phyloP scores from a whole-genome alignment of 176 grass and related monocot species.

The Typha latifolia region DNA sequence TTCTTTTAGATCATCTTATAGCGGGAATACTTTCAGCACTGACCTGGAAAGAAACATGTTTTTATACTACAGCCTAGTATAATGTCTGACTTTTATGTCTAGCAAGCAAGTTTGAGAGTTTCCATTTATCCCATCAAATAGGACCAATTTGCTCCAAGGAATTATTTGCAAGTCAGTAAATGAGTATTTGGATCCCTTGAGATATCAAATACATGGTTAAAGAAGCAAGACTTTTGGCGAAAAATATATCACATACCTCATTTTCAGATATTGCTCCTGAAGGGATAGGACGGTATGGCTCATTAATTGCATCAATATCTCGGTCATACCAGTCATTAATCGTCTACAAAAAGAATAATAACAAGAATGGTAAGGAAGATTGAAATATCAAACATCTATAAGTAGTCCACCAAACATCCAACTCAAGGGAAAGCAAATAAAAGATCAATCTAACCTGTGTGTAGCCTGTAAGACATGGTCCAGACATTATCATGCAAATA shows the following conservation, averaged over 20 bases:
- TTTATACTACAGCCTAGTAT: too few species aligned
- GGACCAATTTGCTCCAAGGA: not conserved
- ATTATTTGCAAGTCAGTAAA: too few species aligned
- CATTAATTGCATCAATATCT: slow-evolving; percentile 98
- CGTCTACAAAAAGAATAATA: slow-evolving; percentile 55
- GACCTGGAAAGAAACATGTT: too few species aligned
- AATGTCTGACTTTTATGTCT: too few species aligned
- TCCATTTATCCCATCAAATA: not conserved
- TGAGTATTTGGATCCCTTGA: not conserved
- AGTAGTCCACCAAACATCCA: slow-evolving; percentile 3
- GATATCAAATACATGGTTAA: not conserved
- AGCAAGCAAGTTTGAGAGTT: not conserved
- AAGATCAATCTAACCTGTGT: slow-evolving; percentile 53
- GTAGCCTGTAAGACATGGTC: slow-evolving; percentile 93
- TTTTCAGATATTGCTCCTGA: slow-evolving; percentile 89
- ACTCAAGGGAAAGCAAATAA: not conserved
- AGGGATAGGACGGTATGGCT: slow-evolving; percentile 97
- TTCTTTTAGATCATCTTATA: too few species aligned
- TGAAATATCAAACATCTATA: slow-evolving; percentile 17
- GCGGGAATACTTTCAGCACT: too few species aligned
- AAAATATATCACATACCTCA: slow-evolving; percentile 45
- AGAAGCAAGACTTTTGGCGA: not conserved
- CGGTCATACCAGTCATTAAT: slow-evolving; percentile 98
- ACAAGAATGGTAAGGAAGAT: slow-evolving; percentile 21
- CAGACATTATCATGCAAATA: slow-evolving; percentile 96